Evolutionary conservation across 768 basidiomycete species (phyloP).

Genomic region (Psilocybe sp.): DNA sequence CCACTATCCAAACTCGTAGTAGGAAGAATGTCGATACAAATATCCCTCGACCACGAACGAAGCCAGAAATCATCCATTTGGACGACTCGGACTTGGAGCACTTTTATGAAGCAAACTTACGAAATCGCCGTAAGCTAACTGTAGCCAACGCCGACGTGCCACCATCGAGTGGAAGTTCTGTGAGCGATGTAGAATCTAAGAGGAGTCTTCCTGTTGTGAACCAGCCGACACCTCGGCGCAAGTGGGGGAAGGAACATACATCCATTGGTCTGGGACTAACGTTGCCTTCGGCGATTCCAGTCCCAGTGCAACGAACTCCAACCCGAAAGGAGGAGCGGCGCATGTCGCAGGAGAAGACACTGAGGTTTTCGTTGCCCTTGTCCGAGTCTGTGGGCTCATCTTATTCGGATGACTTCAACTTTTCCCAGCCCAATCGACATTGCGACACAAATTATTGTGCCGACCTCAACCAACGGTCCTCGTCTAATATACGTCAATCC

Average conservation of each 20-base stretch:
- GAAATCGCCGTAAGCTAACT: conserved; percentile 38
- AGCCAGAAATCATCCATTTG: conserved; percentile 19
- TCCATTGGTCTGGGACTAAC: conserved; percentile 24
- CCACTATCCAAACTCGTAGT: background rate
- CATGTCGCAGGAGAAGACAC: conserved; percentile 15
- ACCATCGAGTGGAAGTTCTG: conserved; percentile 40
- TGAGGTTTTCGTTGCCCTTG: conserved; percentile 24
- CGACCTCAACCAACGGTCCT: background rate
- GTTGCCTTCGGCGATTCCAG: conserved; percentile 3
- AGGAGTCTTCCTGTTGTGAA: background rate
- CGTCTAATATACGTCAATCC: background rate
- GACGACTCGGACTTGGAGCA: conserved; percentile 46
- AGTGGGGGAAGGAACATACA: background rate
- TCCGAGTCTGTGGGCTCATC: conserved; percentile 24
- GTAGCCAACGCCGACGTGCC: conserved; percentile 43
- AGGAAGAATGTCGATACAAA: conserved; percentile 21
- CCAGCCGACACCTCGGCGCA: background rate
- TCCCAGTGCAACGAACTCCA: background rate
- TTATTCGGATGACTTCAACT: conserved; percentile 18
- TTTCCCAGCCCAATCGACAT: background rate
- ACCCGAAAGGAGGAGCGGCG: background rate
- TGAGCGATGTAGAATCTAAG: conserved; percentile 29
- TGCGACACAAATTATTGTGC: background rate
- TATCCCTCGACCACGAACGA: conserved; percentile 32
- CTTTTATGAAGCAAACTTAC: conserved; percentile 34